Evolutionary conservation across 257 asterid genomes (phyloP).

Genomic region (Cynanchum wilfordii): DNA sequence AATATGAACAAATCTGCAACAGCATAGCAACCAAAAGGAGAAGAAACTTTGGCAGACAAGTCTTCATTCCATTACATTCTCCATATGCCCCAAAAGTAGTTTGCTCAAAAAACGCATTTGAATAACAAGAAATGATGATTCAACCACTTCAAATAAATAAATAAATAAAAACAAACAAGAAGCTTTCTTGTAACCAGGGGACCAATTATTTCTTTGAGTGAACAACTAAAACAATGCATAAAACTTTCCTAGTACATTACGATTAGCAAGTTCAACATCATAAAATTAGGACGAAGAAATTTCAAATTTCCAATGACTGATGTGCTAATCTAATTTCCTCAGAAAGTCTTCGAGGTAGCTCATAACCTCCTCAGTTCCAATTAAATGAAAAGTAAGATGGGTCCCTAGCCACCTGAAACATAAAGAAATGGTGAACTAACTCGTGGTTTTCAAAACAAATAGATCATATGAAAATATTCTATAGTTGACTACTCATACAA

Average conservation of each 20-base stretch:
- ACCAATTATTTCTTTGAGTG: background rate
- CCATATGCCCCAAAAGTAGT: background rate
- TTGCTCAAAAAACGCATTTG: background rate
- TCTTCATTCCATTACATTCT: background rate
- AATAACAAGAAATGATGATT: background rate
- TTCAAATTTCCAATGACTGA: background rate
- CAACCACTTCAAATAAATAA: background rate
- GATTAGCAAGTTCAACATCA: background rate
- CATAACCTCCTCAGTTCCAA: slow-evolving; percentile 71
- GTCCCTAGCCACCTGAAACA: slow-evolving; percentile 72
- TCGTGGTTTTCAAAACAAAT: background rate
- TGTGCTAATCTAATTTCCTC: background rate
- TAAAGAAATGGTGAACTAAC: slow-evolving; percentile 5
- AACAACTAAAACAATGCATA: background rate
- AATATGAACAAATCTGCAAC: background rate
- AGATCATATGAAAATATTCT: background rate
- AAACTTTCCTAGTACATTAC: background rate
- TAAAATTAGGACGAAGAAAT: background rate
- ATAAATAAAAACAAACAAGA: background rate
- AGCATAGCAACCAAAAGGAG: background rate
- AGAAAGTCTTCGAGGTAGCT: slow-evolving; percentile 13
- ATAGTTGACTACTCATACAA: background rate
- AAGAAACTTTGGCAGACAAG: background rate
- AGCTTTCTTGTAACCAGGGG: background rate
- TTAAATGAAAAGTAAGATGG: slow-evolving; percentile 83